A percentile compares a stretch with the other conserved stretches of the same genome.
Conservation (phyloP, 345 rosid genomes). For the Durio zibethinus region DNA sequence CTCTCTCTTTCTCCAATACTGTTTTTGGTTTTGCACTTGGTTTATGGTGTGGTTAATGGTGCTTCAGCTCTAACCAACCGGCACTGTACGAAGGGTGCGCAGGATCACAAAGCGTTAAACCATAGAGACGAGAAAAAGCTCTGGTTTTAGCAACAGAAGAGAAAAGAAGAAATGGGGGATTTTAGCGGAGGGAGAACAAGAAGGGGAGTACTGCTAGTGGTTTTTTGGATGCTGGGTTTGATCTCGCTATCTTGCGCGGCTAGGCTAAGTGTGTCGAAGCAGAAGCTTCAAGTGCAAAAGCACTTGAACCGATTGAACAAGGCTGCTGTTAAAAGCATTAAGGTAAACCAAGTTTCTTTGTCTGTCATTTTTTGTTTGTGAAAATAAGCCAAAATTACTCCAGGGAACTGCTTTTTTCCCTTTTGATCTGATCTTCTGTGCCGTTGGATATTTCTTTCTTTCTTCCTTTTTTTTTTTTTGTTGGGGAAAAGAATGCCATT, state of each 20-base stretch:
- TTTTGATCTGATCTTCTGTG: not conserved
- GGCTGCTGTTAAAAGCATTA: conserved; percentile 69
- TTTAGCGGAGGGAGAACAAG: conserved; percentile 29
- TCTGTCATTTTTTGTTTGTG: conserved; percentile 8
- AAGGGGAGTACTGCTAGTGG: conserved; percentile 25
- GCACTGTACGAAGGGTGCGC: conserved; percentile 19
- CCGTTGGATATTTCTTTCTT: not conserved
- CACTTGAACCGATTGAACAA: conserved; percentile 91
- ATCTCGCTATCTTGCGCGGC: conserved; percentile 48
- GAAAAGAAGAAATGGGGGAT: conserved; percentile 28
- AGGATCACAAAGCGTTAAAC: conserved; percentile 15
- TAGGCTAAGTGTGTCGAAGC: conserved; percentile 60
- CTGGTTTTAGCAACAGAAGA: not conserved
- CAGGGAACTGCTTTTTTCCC: not conserved
- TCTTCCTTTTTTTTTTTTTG: too few relatives aligned
- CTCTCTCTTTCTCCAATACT: not conserved
- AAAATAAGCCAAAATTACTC: conserved; percentile 19
- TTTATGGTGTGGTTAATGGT: not conserved
- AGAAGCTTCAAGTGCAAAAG: conserved; percentile 69
- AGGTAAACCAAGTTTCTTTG: conserved; percentile 36
- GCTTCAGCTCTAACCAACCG: conserved; percentile 14
- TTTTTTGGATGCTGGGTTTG: conserved; percentile 43
- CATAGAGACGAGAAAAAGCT: not conserved
- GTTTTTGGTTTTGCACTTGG: not conserved
- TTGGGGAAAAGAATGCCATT: not conserved